Evolutionary conservation across 371 early-diverging fungal species (phyloP).

Genomic region (Mortierella sp.): DNA sequence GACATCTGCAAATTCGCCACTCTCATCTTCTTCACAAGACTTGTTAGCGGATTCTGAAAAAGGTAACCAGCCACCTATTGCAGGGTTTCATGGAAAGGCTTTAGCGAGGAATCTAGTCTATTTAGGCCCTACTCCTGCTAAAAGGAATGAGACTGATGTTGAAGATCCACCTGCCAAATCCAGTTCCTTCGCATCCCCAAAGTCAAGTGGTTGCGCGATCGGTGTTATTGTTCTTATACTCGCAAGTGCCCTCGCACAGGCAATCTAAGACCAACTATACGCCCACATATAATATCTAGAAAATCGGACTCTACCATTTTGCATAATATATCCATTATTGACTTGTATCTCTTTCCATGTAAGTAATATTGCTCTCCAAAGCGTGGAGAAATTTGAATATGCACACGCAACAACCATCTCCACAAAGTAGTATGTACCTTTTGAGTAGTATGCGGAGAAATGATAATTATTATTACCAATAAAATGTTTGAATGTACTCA

Average conservation of each 20-base stretch:
- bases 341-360: too few species aligned
- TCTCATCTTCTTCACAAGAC: constrained; percentile 1
- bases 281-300: background rate
- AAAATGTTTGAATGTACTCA: too few species aligned
- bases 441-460: too few species aligned
- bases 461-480: too few species aligned
- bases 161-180: constrained; percentile 9
- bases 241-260: background rate
- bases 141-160: constrained; percentile 12
- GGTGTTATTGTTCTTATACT: background rate
- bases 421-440: too few species aligned
- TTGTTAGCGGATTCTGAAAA: background rate
- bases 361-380: too few species aligned
- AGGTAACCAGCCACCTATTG: background rate
- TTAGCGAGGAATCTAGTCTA: constrained; percentile 41
- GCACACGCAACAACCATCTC: too few species aligned
- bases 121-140: constrained; percentile 10
- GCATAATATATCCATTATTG: too few species aligned
- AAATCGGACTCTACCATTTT: too few species aligned
- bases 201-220: background rate
- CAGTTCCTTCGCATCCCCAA: constrained; percentile 11
- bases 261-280: background rate
- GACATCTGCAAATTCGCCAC: background rate
- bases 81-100: constrained; percentile 31
- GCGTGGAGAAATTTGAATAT: too few species aligned